Evolutionary conservation across 1,284 basidiomycete species (phyloP).

Genomic region (Ustilago cynodontis): DNA sequence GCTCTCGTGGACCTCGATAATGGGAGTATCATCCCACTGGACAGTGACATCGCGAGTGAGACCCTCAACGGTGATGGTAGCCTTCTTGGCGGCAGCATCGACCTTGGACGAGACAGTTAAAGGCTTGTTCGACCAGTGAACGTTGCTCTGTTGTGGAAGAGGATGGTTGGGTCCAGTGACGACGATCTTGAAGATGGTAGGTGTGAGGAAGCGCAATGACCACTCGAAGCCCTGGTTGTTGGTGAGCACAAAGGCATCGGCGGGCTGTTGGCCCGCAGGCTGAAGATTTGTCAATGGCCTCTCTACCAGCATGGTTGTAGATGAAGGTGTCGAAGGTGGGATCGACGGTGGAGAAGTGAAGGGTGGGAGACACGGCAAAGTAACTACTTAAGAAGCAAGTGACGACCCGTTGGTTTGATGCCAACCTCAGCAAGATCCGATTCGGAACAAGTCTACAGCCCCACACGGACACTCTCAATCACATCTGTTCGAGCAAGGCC

Average conservation of each 20-base stretch:
- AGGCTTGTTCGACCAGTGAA: slow-evolving; percentile 60
- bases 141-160: slow-evolving; percentile 70
- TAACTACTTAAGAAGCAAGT: slow-evolving; percentile 13
- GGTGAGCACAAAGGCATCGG: slow-evolving; percentile 43
- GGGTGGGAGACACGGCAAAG: not conserved
- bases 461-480: not conserved
- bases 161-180: slow-evolving; percentile 70
- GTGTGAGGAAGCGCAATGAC: slow-evolving; percentile 67
- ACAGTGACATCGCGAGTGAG: slow-evolving; percentile 41
- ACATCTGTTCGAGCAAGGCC: not conserved
- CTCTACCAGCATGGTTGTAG: slow-evolving; percentile 41
- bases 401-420: not conserved
- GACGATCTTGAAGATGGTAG: slow-evolving; percentile 67
- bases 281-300: slow-evolving; percentile 39
- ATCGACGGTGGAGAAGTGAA: not conserved
- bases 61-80: slow-evolving; percentile 49
- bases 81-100: slow-evolving; percentile 36
- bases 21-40: slow-evolving; percentile 58
- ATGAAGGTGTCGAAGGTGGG: slow-evolving; percentile 1
- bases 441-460: not conserved
- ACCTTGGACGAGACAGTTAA: slow-evolving; percentile 62
- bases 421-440: not conserved
- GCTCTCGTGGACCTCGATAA: slow-evolving; percentile 62
- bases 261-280: slow-evolving; percentile 27
- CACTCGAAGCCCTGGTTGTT: slow-evolving; percentile 67